A percentile compares a stretch with the other conserved stretches of the same genome.
These are phyloP conservation scores for Pythium sp. DNA, from an alignment of 352 stramenopile species.

Conservation along the genomic window DNA sequence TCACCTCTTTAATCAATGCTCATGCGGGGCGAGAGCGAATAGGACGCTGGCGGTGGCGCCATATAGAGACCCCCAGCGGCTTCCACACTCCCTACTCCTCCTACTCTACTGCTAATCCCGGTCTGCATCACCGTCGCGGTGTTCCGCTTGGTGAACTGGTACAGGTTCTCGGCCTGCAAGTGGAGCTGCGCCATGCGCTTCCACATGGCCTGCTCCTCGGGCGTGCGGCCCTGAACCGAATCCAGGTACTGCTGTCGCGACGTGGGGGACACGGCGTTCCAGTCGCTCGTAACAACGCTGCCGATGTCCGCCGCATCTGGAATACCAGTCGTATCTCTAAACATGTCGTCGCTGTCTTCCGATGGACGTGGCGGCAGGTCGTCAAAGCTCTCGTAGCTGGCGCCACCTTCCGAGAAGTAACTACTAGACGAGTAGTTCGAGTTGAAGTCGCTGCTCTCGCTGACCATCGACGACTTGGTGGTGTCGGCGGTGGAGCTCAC, in stretches of 20 bases:
- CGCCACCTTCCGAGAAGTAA: neutral
- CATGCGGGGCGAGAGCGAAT: conserved; percentile 2
- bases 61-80: no score
- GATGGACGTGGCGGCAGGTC: neutral
- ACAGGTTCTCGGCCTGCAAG: conserved; percentile 9
- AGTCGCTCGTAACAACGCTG: conserved; percentile 1
- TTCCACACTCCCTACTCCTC: neutral
- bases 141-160: conserved; percentile 18
- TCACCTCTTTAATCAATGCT: conserved; percentile 7
- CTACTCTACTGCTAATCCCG: neutral
- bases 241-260: conserved; percentile 11
- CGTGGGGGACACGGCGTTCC: neutral
- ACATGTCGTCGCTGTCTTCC: neutral
- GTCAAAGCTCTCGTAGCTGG: conserved; percentile 3
- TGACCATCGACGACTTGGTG: neutral
- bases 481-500: neutral
- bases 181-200: conserved; percentile 15
- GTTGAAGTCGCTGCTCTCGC: neutral
- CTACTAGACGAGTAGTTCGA: neutral
- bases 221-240: conserved; percentile 5
- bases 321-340: neutral
- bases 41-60: neutral
- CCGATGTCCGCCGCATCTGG: neutral
- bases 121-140: conserved; percentile 3
- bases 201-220: conserved; percentile 16